Evolutionary conservation across 108 stramenopile species (phyloP).

Genomic region (Skeletonema grethae): DNA sequence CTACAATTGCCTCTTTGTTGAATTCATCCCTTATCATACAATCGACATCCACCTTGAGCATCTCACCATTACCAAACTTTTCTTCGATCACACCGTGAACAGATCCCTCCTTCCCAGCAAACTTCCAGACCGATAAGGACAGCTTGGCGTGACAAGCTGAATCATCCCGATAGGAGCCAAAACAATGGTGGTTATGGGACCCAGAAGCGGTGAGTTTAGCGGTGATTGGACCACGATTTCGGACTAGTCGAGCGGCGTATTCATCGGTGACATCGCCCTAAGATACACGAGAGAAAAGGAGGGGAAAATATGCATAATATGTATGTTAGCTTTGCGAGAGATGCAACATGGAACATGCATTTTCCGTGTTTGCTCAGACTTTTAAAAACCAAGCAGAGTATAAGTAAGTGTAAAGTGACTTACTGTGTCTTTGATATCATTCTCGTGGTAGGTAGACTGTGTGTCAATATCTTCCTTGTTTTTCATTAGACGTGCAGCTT

Average conservation of each 20-base stretch:
- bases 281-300: neutral
- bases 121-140: conserved; percentile 47
- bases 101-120: conserved; percentile 40
- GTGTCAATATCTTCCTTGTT: conserved; percentile 43
- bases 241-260: conserved; percentile 33
- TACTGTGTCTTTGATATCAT: conserved; percentile 41
- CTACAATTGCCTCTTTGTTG: conserved; percentile 38
- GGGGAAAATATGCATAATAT: neutral
- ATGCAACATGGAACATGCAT: no score
- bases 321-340: no score
- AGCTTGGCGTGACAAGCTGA: conserved; percentile 13
- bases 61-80: conserved; percentile 22
- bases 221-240: conserved; percentile 47
- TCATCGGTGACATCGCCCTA: conserved; percentile 37
- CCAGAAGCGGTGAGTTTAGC: conserved; percentile 47
- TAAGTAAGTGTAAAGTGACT: neutral
- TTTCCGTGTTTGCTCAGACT: neutral
- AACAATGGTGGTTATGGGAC: conserved; percentile 15
- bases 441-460: conserved; percentile 46
- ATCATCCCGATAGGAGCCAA: neutral
- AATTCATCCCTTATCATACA: conserved; percentile 34
- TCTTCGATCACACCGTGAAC: conserved; percentile 47
- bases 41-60: conserved; percentile 47
- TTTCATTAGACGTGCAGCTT: conserved; percentile 45
- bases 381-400: neutral